phyloP scores from a whole-genome alignment of 1,284 basidiomycete genomes.

The Ceratobasidium sp. region DNA sequence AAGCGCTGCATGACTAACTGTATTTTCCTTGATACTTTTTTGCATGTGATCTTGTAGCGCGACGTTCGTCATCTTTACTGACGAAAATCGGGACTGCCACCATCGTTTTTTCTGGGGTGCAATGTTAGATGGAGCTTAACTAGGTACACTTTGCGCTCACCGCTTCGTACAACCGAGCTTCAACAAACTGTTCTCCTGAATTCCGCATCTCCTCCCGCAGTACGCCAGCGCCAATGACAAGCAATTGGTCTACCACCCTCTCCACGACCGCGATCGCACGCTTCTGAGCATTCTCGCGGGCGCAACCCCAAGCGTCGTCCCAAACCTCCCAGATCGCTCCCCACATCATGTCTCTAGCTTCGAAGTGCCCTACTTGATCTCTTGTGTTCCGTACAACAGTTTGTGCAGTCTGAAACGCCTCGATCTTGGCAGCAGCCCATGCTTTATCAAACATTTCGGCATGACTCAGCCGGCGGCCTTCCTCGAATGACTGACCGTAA shows the following conservation, averaged over 20 bases:
- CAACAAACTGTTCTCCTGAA: not conserved
- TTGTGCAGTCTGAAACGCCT: not conserved
- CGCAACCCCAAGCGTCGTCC: conserved; percentile 3
- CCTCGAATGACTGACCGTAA: not conserved
- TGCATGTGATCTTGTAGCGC: conserved; percentile 14
- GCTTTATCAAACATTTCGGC: not conserved
- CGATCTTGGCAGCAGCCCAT: not conserved
- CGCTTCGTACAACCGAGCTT: not conserved
- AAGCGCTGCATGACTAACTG: not conserved
- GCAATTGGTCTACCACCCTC: not conserved
- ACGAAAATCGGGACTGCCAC: not conserved
- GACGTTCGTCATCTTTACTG: not conserved
- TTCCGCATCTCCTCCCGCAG: not conserved
- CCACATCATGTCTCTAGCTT: conserved; percentile 12
- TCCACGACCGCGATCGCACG: not conserved
- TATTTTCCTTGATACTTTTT: not conserved
- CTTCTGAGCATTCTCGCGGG: not conserved
- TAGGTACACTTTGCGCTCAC: not conserved
- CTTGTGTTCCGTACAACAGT: not conserved
- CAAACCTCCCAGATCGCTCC: conserved; percentile 10
- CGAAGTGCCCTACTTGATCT: not conserved
- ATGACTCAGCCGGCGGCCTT: not conserved
- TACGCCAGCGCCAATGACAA: not conserved
- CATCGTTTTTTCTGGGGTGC: not conserved
- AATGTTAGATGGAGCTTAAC: not conserved